Conservation (phyloP, 108 stramenopile species). For the Cyclostephanos tholiformis region DNA sequence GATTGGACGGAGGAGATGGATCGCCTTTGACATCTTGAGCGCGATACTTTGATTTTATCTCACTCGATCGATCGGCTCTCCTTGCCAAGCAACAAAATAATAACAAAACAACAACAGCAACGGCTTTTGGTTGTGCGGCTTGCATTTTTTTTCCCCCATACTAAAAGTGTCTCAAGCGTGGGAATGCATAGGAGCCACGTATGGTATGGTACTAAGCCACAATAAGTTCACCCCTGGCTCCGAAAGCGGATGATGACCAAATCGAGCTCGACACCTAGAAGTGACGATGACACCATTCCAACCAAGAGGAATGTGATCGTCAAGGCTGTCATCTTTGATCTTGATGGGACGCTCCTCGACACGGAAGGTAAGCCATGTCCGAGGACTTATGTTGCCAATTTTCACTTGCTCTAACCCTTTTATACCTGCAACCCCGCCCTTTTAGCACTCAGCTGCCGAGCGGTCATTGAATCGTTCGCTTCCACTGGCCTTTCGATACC, state of each 20-base stretch:
- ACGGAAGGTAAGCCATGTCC: conserved; percentile 26
- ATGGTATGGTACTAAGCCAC: no score
- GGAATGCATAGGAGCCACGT: no score
- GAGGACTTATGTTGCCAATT: neutral
- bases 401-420: neutral
- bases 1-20: conserved; percentile 80
- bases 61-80: no score
- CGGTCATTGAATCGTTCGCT: conserved; percentile 64
- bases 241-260: conserved; percentile 1
- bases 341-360: conserved; percentile 85
- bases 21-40: conserved; percentile 55
- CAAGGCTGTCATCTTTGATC: conserved; percentile 53
- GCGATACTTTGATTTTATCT: no score
- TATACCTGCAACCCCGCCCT: neutral
- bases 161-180: no score
- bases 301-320: neutral
- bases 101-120: no score
- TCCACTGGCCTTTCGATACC: conserved; percentile 23
- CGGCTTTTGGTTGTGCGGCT: neutral
- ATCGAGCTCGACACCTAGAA: neutral
- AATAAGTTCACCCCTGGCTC: no score
- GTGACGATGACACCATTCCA: neutral
- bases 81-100: neutral
- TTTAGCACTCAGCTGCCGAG: conserved; percentile 61
- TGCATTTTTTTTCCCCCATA: neutral